phyloP scores from a whole-genome alignment of 805 yeast species.

The Myxozyma neotropica region DNA sequence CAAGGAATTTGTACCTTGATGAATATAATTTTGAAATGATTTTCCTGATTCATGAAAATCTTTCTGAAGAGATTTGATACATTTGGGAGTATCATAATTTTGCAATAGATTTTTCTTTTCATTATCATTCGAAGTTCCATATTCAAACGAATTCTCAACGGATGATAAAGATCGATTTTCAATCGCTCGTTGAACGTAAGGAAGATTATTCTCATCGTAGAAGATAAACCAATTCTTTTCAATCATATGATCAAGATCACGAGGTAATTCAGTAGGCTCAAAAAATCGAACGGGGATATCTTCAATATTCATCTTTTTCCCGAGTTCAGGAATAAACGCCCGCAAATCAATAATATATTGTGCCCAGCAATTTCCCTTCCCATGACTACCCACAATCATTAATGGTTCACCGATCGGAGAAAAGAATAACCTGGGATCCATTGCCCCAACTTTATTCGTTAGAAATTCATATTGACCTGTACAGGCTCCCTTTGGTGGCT shows the following conservation, averaged over 20 bases:
- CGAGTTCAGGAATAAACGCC: conserved; percentile 20
- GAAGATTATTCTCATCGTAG: conserved; percentile 19
- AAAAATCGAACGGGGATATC: conserved; percentile 23
- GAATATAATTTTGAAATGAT: conserved; percentile 4
- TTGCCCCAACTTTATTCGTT: conserved; percentile 7
- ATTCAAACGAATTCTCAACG: background rate
- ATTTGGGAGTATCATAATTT: conserved; percentile 1
- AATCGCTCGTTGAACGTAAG: conserved; percentile 18
- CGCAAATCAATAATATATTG: conserved; percentile 26
- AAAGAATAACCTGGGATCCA: conserved; percentile 25
- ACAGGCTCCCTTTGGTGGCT: conserved; percentile 16
- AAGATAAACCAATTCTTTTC: conserved; percentile 30
- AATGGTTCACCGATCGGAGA: conserved; percentile 31
- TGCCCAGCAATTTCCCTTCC: conserved; percentile 14
- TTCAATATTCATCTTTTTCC: conserved; percentile 10
- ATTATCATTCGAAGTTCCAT: background rate
- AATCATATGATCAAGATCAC: background rate
- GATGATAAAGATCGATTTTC: conserved; percentile 15
- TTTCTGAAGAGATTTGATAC: background rate
- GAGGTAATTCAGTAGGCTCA: conserved; percentile 15
- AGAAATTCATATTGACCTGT: background rate
- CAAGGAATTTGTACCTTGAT: conserved; percentile 28
- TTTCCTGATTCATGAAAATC: background rate
- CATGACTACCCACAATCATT: conserved; percentile 18
- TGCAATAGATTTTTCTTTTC: background rate